Conservation (phyloP, 305 asterid species). For the Rubia tinctorum region DNA sequence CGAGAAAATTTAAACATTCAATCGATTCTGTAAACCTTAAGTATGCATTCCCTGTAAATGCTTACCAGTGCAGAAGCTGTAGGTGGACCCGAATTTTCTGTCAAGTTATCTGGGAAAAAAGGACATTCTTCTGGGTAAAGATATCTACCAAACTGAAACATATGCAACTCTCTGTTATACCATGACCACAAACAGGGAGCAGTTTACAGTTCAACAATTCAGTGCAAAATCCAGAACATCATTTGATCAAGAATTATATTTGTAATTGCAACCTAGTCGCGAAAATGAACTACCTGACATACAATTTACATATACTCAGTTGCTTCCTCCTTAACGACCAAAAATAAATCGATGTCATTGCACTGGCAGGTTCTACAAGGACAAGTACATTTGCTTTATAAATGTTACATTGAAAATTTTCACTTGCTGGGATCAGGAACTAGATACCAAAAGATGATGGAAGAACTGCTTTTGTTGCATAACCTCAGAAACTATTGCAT, state of each 20-base stretch:
- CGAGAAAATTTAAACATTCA: not conserved
- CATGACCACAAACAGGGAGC: not conserved
- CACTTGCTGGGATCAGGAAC: not conserved
- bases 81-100: conserved; percentile 42
- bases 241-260: not conserved
- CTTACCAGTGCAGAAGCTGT: conserved; percentile 34
- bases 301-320: not conserved
- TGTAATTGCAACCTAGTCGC: not conserved
- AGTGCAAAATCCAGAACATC: not conserved
- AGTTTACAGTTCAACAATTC: not conserved
- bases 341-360: not conserved
- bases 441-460: not conserved
- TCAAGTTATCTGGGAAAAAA: conserved; percentile 57
- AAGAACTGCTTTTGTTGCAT: not conserved
- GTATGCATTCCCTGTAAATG: not conserved
- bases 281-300: not conserved
- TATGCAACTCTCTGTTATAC: not conserved
- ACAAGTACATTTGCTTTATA: not conserved
- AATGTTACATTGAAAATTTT: not conserved
- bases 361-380: not conserved
- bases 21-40: not conserved
- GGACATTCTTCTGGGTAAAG: conserved; percentile 66
- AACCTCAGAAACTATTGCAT: not conserved
- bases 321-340: not conserved
- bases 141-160: conserved; percentile 68